Base-by-base conservation (phyloP, 2,329 filamentous ascomycete species). In the Phyllosticta citriasiana region DNA sequence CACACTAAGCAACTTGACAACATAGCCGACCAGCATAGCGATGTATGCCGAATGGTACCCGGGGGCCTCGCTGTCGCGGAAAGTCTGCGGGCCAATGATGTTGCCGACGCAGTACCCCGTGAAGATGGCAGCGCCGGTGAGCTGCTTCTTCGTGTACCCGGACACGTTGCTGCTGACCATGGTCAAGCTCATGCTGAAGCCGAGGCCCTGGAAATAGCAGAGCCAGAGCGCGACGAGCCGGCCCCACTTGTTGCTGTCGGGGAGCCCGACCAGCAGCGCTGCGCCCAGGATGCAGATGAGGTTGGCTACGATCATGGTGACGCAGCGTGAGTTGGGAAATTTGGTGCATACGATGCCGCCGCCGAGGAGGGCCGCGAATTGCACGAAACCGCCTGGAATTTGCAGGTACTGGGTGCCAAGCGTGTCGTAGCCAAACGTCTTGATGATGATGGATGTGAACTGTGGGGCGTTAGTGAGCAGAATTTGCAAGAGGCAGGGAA, bases 391-490 rank as follows among this genome's bases (percentile, higher is more conserved):
- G 16, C 82, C 82, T 0, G 83, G 82, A 59, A 86, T 85, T 64
- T 84, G 81, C 9, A 85, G 78, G 62, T 83, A 83, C 63, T 83
- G 81, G 84, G 94, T 57, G 94, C 94, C 2, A 88, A 97, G 74
- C 82, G 91, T 54, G 86, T 97, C 76, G 96, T 97, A 67, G 89
- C 89, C 22, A 89, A 97, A 75, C 88, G 77, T 77, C n/a, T 71
- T 71, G 58, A 81, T 74, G 58, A 81, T 78, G 19, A 80, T 72
- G 10, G 76, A 78, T 1, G 74, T 76, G 64, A 81, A 80, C 69
- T 76, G 59, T 19, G 19, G 24, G 2, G 14, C 14, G 33, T 40
- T 12, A 40, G 33, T 40, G 14, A 14, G 33, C 19, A 40, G 14
- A 19, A 19, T 8, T 14, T 24, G 27, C 27, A 30, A 30, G 9